These are phyloP conservation scores for Kazachstania taianensis DNA, from an alignment of 805 yeast genomes.

Conservation along the genomic window DNA sequence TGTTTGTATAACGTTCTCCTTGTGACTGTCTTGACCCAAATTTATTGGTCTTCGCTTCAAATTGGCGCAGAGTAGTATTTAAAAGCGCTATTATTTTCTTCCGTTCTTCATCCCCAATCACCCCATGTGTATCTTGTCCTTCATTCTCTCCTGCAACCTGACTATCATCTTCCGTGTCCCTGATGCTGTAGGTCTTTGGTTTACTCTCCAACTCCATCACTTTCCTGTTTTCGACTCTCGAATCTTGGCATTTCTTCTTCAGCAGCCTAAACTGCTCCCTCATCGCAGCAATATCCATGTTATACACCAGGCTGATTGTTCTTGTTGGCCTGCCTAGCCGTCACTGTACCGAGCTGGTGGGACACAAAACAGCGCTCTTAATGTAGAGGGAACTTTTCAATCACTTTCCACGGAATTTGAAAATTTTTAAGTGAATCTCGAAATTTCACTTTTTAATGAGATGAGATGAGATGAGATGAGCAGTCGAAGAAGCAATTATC, in stretches of 20 bases:
- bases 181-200: constrained; percentile 21
- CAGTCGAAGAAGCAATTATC: too few relatives aligned
- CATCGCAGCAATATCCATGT: too few relatives aligned
- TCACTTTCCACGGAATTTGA: neutral
- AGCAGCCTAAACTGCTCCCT: constrained; percentile 11
- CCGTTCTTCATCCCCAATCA: too few relatives aligned
- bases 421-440: neutral
- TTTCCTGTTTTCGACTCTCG: constrained; percentile 17
- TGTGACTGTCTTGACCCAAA: neutral
- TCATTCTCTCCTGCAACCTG: too few relatives aligned
- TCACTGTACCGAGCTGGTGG: too few relatives aligned
- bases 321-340: too few relatives aligned
- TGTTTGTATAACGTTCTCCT: neutral
- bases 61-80: constrained; percentile 19
- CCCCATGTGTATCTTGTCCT: too few relatives aligned
- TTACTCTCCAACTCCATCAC: constrained; percentile 13
- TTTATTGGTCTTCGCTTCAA: constrained; percentile 8
- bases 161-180: constrained; percentile 6
- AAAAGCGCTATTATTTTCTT: constrained; percentile 5
- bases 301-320: too few relatives aligned
- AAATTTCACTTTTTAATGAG: neutral
- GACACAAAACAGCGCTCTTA: too few relatives aligned
- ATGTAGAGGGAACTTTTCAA: neutral
- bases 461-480: constrained; percentile 3
- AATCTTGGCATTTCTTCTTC: constrained; percentile 12